Percentiles rank a stretch among this genome's conserved stretches.
phyloP scores from a whole-genome alignment of 2,329 filamentous ascomycete species.

The Pseudogymnoascus sp. region DNA sequence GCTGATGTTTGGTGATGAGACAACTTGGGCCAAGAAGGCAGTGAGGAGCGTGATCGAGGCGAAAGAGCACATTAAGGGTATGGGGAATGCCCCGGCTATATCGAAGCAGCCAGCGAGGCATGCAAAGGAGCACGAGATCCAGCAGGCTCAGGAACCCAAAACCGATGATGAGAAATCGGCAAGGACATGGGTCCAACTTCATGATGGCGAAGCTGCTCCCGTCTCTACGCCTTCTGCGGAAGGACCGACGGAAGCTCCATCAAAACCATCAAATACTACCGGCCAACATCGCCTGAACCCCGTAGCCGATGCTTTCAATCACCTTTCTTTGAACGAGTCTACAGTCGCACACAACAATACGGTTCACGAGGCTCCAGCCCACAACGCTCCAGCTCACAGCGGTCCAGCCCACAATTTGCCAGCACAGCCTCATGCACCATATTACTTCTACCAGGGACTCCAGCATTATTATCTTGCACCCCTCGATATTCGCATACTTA shows the following conservation, averaged over 20 bases:
- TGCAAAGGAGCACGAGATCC: constrained; percentile 33
- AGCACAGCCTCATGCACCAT: constrained; percentile 35
- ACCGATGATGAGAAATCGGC: not conserved
- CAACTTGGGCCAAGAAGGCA: constrained; percentile 86
- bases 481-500: constrained; percentile 66
- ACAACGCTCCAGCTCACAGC: not conserved
- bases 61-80: constrained; percentile 66
- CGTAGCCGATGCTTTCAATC: not conserved
- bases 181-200: not conserved
- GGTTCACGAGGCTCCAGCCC: not conserved
- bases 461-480: constrained; percentile 66
- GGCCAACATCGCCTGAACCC: not conserved
- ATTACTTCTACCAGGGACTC: constrained; percentile 66
- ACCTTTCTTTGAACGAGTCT: not conserved
- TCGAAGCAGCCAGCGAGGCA: constrained; percentile 39
- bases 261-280: not conserved
- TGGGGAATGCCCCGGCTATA: constrained; percentile 56
- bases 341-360: not conserved
- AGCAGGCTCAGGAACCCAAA: not conserved
- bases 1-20: constrained; percentile 82
- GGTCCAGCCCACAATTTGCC: not conserved
- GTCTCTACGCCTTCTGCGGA: not conserved
- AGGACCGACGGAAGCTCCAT: not conserved
- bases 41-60: constrained; percentile 65
- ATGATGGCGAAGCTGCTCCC: not conserved